Evolutionary conservation across 2,329 filamentous ascomycete genomes (phyloP).

Genomic region (Talaromyces pinophilus): DNA sequence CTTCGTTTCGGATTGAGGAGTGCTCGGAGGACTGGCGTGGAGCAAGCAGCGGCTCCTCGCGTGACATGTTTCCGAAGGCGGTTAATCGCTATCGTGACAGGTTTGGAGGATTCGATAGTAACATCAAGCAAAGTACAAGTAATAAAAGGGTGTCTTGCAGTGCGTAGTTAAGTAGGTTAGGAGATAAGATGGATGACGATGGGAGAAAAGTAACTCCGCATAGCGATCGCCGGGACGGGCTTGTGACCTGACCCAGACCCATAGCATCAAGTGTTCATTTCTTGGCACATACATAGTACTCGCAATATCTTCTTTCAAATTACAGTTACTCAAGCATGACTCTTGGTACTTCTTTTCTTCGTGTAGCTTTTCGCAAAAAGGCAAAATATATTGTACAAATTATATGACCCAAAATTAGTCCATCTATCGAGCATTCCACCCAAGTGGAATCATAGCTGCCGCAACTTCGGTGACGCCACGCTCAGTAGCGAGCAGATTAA

Average conservation of each 20-base stretch:
- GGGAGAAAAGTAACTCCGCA: slow-evolving; percentile 3
- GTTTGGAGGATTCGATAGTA: neutral
- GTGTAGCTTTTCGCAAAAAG: neutral
- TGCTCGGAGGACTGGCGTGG: slow-evolving; percentile 58
- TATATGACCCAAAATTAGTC: neutral
- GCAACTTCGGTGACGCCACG: slow-evolving; percentile 81
- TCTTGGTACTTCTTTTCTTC: neutral
- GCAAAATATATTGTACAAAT: neutral
- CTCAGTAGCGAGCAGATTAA: slow-evolving; percentile 93
- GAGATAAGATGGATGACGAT: neutral
- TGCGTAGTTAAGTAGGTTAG: neutral
- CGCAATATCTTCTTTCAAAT: neutral
- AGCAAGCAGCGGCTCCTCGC: slow-evolving; percentile 56
- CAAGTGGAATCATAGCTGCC: slow-evolving; percentile 82
- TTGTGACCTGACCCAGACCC: slow-evolving; percentile 5
- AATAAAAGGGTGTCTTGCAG: neutral
- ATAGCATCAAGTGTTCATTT: neutral
- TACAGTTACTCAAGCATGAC: too few relatives aligned
- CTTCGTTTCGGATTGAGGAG: slow-evolving; percentile 57
- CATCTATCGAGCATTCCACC: slow-evolving; percentile 61
- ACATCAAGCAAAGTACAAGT: neutral
- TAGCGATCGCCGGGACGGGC: neutral
- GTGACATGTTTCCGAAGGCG: slow-evolving; percentile 31
- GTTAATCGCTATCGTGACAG: slow-evolving; percentile 1
- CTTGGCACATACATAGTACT: neutral